These are phyloP conservation scores for Trifolium subterraneum DNA, from an alignment of 306 rosid genomes.

Conservation along the genomic window DNA sequence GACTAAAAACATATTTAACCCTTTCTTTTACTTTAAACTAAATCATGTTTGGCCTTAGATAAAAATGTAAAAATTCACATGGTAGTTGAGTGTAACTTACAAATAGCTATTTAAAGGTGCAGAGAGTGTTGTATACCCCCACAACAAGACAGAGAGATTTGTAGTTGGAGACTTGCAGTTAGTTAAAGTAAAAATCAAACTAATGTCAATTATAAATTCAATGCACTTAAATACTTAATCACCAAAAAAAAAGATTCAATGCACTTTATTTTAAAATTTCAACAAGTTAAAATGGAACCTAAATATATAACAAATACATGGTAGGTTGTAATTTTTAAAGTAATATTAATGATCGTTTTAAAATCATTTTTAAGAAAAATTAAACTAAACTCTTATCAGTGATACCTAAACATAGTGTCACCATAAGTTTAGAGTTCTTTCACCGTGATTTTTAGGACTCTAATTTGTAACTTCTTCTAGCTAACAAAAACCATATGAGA, in stretches of 20 bases:
- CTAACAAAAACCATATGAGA: neutral
- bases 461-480: no score
- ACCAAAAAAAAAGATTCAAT: neutral
- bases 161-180: neutral
- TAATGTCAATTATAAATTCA: neutral
- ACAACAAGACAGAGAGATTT: neutral
- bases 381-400: no score
- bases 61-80: slow-evolving; percentile 36
- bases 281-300: neutral
- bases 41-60: slow-evolving; percentile 7
- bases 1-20: no score
- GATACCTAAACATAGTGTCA: no score
- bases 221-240: neutral
- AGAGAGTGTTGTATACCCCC: slow-evolving; percentile 5
- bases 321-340: no score
- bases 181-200: slow-evolving; percentile 24
- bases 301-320: no score
- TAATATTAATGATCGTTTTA: no score
- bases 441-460: no score
- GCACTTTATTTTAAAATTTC: neutral
- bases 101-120: neutral
- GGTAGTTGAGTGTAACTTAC: slow-evolving; percentile 11
- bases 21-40: slow-evolving; percentile 12
- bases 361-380: no score
- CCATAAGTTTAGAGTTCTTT: no score